These are phyloP conservation scores for Plasmodium vivax DNA, from an alignment of 169 alveolate genomes.

Conservation along the genomic window DNA sequence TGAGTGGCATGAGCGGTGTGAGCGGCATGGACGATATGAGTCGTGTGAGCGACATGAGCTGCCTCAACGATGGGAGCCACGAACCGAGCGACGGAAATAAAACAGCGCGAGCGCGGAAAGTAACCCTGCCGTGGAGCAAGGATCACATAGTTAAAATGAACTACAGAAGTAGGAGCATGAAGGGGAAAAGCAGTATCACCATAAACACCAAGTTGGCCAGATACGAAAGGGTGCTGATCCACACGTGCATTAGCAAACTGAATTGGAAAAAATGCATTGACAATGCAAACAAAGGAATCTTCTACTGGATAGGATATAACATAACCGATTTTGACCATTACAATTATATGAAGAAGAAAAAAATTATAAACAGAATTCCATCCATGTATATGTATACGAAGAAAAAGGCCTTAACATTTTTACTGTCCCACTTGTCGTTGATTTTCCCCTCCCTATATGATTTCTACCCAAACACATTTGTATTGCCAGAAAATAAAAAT, in stretches of 20 bases:
- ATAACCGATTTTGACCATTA: slow-evolving; percentile 72
- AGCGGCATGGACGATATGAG: background rate
- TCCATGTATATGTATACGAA: slow-evolving; percentile 73
- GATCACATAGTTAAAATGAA: slow-evolving; percentile 47
- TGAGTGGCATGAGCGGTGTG: background rate
- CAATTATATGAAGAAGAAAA: slow-evolving; percentile 75
- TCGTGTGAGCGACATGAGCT: background rate
- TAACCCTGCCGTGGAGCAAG: slow-evolving; percentile 56
- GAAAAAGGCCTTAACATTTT: slow-evolving; percentile 72
- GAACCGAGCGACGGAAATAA: background rate
- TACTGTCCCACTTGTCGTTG: slow-evolving; percentile 64
- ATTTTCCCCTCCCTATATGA: slow-evolving; percentile 69
- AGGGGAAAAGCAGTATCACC: slow-evolving; percentile 22
- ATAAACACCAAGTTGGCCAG: slow-evolving; percentile 71
- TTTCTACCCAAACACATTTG: slow-evolving; percentile 83
- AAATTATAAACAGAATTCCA: slow-evolving; percentile 73
- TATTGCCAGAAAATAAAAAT: slow-evolving; percentile 84
- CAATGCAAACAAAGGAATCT: slow-evolving; percentile 44
- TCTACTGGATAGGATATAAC: slow-evolving; percentile 73
- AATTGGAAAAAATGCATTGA: slow-evolving; percentile 73
- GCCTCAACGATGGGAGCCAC: background rate
- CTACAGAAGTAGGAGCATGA: background rate
- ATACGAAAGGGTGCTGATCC: slow-evolving; percentile 70
- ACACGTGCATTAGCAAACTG: slow-evolving; percentile 62
- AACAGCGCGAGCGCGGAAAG: background rate